phyloP scores from a whole-genome alignment of 106 monocot species.

The Cymbidium sinense region DNA sequence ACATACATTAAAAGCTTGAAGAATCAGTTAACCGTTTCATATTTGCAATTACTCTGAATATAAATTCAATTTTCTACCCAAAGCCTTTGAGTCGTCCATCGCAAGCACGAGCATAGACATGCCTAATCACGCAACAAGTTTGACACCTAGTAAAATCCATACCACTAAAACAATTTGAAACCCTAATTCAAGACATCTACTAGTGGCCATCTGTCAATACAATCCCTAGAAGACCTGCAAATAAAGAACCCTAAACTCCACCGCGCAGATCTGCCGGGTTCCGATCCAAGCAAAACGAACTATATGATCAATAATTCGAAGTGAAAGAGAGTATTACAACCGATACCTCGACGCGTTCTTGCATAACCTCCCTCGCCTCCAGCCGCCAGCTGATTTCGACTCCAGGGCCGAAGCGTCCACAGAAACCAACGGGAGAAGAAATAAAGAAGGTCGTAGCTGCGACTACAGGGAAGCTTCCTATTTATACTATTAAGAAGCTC shows the following conservation, averaged over 20 bases:
- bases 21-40: background rate
- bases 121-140: background rate
- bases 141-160: background rate
- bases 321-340: background rate
- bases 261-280: background rate
- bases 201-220: background rate
- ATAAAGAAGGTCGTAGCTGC: background rate
- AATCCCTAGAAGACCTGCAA: background rate
- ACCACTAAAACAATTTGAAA: background rate
- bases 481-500: background rate
- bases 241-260: slow-evolving; percentile 4
- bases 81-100: background rate
- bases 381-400: slow-evolving; percentile 1
- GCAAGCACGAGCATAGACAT: background rate
- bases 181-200: background rate
- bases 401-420: slow-evolving; percentile 6
- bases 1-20: background rate
- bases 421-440: background rate
- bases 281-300: background rate
- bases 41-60: background rate
- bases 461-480: background rate
- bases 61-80: background rate
- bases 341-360: slow-evolving; percentile 2
- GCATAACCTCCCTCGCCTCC: slow-evolving; percentile 13
- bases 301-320: background rate